Base-by-base conservation (phyloP, 345 rosid genomes). In the Salix purpurea region DNA sequence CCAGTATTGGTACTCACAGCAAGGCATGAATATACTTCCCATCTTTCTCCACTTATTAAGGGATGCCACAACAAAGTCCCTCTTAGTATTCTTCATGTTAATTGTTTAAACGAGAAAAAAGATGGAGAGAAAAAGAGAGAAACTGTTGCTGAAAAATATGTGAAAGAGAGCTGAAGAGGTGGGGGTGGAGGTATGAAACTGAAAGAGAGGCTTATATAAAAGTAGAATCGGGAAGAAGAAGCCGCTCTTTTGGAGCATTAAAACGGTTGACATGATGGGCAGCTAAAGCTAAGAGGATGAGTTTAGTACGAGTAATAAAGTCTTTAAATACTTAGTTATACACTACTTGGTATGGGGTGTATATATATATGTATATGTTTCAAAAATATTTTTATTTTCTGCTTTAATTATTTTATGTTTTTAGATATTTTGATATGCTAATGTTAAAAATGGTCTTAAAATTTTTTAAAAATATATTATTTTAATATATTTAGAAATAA, bases 21-120 rank as follows among this genome's bases (percentile, higher is more conserved):
- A 86, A 73, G 88, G 90, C 77, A 84, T 69, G 36, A 80, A 83
- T 84, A 73, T 84, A 36, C 84, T 67, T 23, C 82, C 89, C 85
- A 82, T 83, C 85, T 81, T 88, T 62, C 87, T 91, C 86, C 90
- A 84, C 77, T 88, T 87, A 77, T 76, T 88, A 40, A 88, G 72
- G 48, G 88, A 87, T 54, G 87, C 85, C 65, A 54, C 86, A 0
- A 85, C 65, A 69, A 86, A 82, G 72, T 78, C 86, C 72, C 83
- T 82, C 86, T 85, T 86, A 85, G 79, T 87, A 28, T 69, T 84
- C 69, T 78, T 76, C 80, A 71, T 78, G 36, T 15, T 58, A 21
- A 16, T 37, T 36, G 24, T 37, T 10, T 34, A 67, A 21, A 10
- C 39, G 44, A n/a, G 21, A 39, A 26, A 26, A 18, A 37, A 9